Percentiles rank a stretch among this genome's conserved stretches.
phyloP scores from a whole-genome alignment of 2,329 filamentous ascomycete species.

The Zymoseptoria crescenta region DNA sequence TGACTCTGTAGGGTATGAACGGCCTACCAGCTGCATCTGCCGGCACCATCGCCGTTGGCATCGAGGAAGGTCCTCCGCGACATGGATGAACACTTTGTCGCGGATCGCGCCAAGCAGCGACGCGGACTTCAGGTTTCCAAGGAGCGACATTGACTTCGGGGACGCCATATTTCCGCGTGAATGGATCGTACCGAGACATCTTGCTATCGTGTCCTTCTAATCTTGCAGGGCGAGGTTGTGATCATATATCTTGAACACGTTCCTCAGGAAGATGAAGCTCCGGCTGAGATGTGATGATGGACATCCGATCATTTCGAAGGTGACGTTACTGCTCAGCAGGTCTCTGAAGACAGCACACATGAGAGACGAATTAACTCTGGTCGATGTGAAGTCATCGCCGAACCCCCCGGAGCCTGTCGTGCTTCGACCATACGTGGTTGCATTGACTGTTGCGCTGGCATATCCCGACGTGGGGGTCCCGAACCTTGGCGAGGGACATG shows the following conservation, averaged over 20 bases:
- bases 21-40: constrained; percentile 17
- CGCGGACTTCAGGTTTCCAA: constrained; percentile 7
- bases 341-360: neutral
- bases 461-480: neutral
- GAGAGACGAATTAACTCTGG: neutral
- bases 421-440: neutral
- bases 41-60: constrained; percentile 5
- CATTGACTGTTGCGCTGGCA: neutral
- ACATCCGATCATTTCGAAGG: neutral
- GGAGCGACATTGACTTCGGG: neutral
- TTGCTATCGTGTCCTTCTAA: neutral
- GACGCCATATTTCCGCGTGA: constrained; percentile 20
- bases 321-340: neutral
- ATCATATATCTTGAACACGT: neutral
- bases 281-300: neutral
- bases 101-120: constrained; percentile 24
- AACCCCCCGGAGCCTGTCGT: neutral
- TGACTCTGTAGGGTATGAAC: constrained; percentile 21
- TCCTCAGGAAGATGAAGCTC: neutral
- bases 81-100: constrained; percentile 19
- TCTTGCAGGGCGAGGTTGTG: neutral
- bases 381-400: neutral
- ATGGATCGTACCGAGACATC: neutral
- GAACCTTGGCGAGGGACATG: neutral
- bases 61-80: constrained; percentile 15